Evolutionary conservation across 371 early-diverging fungal genomes (phyloP), one percentile per base, ranked within the genome.

Genomic region (Batkoa obscura): DNA sequence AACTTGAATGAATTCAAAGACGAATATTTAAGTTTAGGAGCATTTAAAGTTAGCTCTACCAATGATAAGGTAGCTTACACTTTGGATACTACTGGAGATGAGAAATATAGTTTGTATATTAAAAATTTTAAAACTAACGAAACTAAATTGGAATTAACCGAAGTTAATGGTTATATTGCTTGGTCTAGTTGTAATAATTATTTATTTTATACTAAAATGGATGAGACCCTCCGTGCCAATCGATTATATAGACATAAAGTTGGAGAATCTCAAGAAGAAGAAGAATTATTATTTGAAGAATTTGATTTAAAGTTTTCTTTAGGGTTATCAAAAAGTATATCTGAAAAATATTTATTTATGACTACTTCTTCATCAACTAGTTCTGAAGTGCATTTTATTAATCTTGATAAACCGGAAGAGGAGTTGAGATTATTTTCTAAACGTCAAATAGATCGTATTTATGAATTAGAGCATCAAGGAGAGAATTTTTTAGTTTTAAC

Each of bases 301-400:
- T 50, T 43, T 9, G 80, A 79, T 62, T 73, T 74, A 57, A 78
- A 75, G 75, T 79, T 72, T 42, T 75, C 60, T 47, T 37, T 79
- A 32, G 64, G 73, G 1, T 37, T 79, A 55, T 68, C 70, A 33
- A 76, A 72, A 49, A 64, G 68, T 0, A 66, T 66, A 48, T 65
- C 72, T 38, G 66, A 67, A 35, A 60, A 64, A 50, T 77, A 67
- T 60, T 65, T 79, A 41, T 50, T 78, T 34, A 57, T 79, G 48
- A 68, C 70, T 50, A 55, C 71, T 13, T 53, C 68, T 8, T 77
- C 75, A 0, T 77, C 77, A 53, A 64, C 76, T 34, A 75, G 79
- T 4, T 71, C 73, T 33, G 80, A 79, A 59, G 74, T 71, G 0
- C 43, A 71, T n/a, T 72, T 61, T 57, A 58, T 79, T 10, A 64